Conservation (phyloP, 139 green algal genomes). For the Mychonastes homosphaera region DNA sequence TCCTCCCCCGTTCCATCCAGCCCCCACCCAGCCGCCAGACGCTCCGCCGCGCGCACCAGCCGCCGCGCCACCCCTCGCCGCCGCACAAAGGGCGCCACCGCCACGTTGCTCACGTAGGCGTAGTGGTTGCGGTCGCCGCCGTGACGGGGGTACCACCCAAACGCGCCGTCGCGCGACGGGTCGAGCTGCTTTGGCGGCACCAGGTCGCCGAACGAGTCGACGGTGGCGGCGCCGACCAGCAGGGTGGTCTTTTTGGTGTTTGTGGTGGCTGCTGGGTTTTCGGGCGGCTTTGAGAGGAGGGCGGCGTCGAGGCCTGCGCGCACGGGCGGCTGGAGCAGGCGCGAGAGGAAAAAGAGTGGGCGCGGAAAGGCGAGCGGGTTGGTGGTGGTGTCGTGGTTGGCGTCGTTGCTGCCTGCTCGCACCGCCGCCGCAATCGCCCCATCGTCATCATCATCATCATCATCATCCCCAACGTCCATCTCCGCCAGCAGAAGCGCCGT, state of each 20-base stretch:
- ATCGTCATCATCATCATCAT: no score
- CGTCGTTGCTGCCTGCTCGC: not conserved
- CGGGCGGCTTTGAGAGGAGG: no score
- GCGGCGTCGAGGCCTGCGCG: not conserved
- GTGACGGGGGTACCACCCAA: conserved; percentile 17
- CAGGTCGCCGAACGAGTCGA: conserved; percentile 21
- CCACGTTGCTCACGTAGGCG: conserved; percentile 43
- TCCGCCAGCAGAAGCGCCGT: not conserved
- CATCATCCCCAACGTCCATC: not conserved
- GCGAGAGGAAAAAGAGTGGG: conserved; percentile 4
- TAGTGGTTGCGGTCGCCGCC: conserved; percentile 18
- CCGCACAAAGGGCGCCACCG: conserved; percentile 24
- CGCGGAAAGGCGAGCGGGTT: not conserved
- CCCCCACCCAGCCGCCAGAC: conserved; percentile 28
- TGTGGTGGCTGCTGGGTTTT: not conserved
- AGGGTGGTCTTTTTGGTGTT: not conserved
- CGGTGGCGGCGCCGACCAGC: conserved; percentile 8
- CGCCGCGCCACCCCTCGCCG: conserved; percentile 24
- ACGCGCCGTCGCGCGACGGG: conserved; percentile 4
- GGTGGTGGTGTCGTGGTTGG: no score
- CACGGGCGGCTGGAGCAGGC: not conserved
- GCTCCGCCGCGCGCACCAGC: conserved; percentile 33
- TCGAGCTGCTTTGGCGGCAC: conserved; percentile 9
- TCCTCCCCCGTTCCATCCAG: not conserved
- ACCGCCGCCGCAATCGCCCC: not conserved